Conservation (phyloP, 2,329 filamentous ascomycete species). For the Coleophoma cylindrospora region DNA sequence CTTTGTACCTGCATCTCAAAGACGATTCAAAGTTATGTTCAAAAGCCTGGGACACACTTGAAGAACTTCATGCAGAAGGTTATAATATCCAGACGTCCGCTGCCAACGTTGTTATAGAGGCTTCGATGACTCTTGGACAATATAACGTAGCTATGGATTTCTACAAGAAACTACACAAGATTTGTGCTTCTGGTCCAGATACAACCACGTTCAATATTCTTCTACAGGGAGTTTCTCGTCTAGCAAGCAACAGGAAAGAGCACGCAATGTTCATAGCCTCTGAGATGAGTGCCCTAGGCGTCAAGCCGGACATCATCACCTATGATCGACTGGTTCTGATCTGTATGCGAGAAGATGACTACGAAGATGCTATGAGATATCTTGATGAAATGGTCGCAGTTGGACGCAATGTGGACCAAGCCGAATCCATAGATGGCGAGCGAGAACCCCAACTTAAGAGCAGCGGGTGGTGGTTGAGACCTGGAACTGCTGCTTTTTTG, state of each 20-base stretch:
- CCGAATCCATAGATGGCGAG: not conserved
- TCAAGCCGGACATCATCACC: slow-evolving; percentile 50
- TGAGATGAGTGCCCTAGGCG: slow-evolving; percentile 52
- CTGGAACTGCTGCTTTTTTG: slow-evolving; percentile 16
- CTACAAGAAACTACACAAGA: slow-evolving; percentile 54
- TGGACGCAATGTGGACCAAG: slow-evolving; percentile 22
- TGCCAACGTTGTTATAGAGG: slow-evolving; percentile 36
- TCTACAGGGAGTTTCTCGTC: slow-evolving; percentile 33
- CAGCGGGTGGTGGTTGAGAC: slow-evolving; percentile 26
- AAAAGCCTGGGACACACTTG: slow-evolving; percentile 51
- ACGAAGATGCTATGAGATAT: slow-evolving; percentile 42
- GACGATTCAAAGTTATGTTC: slow-evolving; percentile 35
- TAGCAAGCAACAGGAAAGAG: slow-evolving; percentile 35
- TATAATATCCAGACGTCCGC: slow-evolving; percentile 44
- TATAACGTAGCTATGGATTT: slow-evolving; percentile 48
- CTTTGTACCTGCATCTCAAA: slow-evolving; percentile 54
- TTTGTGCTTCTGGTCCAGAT: slow-evolving; percentile 38
- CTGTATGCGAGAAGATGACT: slow-evolving; percentile 39
- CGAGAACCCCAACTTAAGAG: slow-evolving; percentile 5
- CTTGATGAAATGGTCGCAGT: slow-evolving; percentile 42
- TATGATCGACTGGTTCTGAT: slow-evolving; percentile 58
- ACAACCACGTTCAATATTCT: slow-evolving; percentile 58
- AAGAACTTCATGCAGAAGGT: slow-evolving; percentile 43
- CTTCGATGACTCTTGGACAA: slow-evolving; percentile 27
- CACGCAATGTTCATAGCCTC: slow-evolving; percentile 56